Conservation (phyloP, 495 filamentous ascomycete genomes). For the Friedmanniomyces simplex region DNA sequence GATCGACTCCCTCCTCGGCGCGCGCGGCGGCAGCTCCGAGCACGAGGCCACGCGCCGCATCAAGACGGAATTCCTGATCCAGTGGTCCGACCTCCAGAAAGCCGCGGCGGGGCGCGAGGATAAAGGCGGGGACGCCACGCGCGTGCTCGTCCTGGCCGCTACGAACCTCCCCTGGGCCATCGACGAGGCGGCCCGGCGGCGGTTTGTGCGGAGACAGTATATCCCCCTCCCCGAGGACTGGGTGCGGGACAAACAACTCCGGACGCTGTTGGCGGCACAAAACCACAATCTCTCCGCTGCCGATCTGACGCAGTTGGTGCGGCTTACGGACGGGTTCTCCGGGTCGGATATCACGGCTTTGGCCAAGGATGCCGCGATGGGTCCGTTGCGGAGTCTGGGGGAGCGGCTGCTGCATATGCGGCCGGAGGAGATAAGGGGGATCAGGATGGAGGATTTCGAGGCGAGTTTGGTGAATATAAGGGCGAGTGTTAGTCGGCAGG, state of each 20-base stretch:
- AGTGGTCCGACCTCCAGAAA: slow-evolving; percentile 88
- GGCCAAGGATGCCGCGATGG: slow-evolving; percentile 98
- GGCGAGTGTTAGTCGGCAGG: slow-evolving; percentile 79
- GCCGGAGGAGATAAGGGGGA: slow-evolving; percentile 88
- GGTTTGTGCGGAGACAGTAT: slow-evolving; percentile 92
- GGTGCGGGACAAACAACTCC: slow-evolving; percentile 67
- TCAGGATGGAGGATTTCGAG: slow-evolving; percentile 72
- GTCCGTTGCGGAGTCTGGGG: slow-evolving; percentile 80
- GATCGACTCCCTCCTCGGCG: slow-evolving; percentile 87
- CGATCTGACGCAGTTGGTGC: slow-evolving; percentile 70
- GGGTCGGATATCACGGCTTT: slow-evolving; percentile 95
- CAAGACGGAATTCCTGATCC: slow-evolving; percentile 96
- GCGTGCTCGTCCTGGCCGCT: slow-evolving; percentile 88
- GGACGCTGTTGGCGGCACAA: slow-evolving; percentile 70
- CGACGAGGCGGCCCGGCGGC: slow-evolving; percentile 82
- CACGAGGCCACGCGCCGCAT: slow-evolving; percentile 89
- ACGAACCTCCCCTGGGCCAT: slow-evolving; percentile 98
- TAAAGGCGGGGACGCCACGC: slow-evolving; percentile 69
- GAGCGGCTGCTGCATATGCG: slow-evolving; percentile 82
- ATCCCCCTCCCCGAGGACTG: slow-evolving; percentile 83
- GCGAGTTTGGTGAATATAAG: slow-evolving; percentile 76
- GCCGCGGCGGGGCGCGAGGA: slow-evolving; percentile 81
- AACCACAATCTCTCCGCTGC: slow-evolving; percentile 65
- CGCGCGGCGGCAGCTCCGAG: slow-evolving; percentile 71
- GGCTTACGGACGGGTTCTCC: slow-evolving; percentile 84